Evolutionary conservation across 148 eudicot genomes (phyloP), one percentile per base, ranked within the genome.

Genomic region (Cornus kousa): DNA sequence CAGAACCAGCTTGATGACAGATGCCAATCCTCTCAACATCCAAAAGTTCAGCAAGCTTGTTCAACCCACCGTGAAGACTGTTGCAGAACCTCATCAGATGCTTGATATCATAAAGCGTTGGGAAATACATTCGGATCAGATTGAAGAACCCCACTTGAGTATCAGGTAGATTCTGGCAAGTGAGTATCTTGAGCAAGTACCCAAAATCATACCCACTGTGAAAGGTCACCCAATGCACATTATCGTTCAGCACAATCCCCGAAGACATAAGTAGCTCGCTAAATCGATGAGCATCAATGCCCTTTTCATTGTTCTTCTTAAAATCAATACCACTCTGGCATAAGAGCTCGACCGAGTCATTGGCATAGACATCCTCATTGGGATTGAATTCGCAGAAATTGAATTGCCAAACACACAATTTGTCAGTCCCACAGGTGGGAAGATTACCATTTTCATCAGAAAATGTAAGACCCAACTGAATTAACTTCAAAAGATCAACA

Each of bases 391-490:
- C 81, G 3, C 81, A 66, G 35, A 76, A 76, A 67, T 76, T 67
- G 64, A 76, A 76, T 48, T 76, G 79, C 79, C 79, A 76, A 67
- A 76, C 48, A 32, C 81, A 72, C 22, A 2, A 48, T 2, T 79
- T 73, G n/a, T 73, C 77, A 48, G 76, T 43, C 0, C 71, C 81
- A 79, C 81, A 79, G 14, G 77, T 65, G 71, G 81, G 81, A 66
- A 79, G 77, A 73, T 79, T 79, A 17, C 81, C 81, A 3, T 79
- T 20, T 37, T 73, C 35, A 20, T 79, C 81, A 20, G 81, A 73
- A 64, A 79, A 79, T 20, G 81, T 79, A 2, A 79, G 81, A 40
- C 81, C 81, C 33, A 79, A 73, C 35, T 79, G 81, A 73, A 79
- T 79, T 28, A 79, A 66, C 71, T 79, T 79, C 32, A 79, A 50